A percentile compares a stretch with the other conserved stretches of the same genome.
Conservation (phyloP, 2,329 filamentous ascomycete genomes). For the Simplicillium sp. region DNA sequence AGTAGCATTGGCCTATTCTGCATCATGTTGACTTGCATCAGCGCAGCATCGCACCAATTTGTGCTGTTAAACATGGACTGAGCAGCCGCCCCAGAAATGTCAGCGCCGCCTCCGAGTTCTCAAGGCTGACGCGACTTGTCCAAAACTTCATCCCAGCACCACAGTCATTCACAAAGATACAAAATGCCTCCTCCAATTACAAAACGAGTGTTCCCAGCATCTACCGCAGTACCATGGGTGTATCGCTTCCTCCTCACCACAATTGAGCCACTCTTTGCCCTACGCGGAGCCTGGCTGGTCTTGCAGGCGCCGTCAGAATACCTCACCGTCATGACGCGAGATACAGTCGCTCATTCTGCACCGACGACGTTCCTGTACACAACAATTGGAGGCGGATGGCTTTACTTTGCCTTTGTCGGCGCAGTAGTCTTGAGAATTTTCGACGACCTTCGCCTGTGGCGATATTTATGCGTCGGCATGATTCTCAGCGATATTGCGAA, state of each 20-base stretch:
- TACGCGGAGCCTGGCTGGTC: conserved; percentile 19
- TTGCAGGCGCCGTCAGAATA: conserved; percentile 17
- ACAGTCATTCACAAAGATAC: too few species aligned
- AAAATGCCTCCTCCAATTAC: too few species aligned
- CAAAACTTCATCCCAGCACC: too few species aligned
- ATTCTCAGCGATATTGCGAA: conserved; percentile 22
- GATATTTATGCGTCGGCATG: conserved; percentile 23
- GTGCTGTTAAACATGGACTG: too few species aligned
- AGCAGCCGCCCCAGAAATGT: too few species aligned
- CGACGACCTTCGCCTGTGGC: conserved; percentile 23
- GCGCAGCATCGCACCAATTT: too few species aligned
- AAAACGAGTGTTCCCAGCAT: conserved; percentile 5
- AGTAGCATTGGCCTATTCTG: too few species aligned
- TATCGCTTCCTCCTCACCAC: conserved; percentile 22
- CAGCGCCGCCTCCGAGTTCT: too few species aligned
- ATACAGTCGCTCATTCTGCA: conserved; percentile 8
- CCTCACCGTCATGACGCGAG: conserved; percentile 18
- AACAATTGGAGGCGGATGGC: conserved; percentile 19
- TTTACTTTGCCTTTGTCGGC: conserved; percentile 26
- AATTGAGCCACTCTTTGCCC: conserved; percentile 24
- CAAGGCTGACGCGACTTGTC: too few species aligned
- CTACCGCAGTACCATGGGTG: conserved; percentile 16
- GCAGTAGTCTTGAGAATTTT: conserved; percentile 22
- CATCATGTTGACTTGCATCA: too few species aligned
- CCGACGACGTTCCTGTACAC: conserved; percentile 20